Base-by-base conservation (phyloP, 257 asterid genomes). In the Przewalskia tangutica region DNA sequence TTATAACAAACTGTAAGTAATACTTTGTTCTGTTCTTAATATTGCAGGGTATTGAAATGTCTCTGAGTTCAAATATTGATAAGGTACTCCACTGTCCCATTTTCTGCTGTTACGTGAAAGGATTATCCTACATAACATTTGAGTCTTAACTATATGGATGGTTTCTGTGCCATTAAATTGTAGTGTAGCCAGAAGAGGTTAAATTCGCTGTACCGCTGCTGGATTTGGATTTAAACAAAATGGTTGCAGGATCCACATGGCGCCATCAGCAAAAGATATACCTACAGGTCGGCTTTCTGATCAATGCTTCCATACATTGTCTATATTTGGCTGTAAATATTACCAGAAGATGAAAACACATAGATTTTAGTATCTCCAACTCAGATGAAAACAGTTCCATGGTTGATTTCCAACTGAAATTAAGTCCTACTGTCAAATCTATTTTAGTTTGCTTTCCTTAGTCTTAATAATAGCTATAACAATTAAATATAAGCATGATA, bases 111-210 rank as follows among this genome's bases (percentile, higher is more conserved):
- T 48, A 11, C 63, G 34, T 81, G n/a, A 83, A 82, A 79, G 51
- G 48, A 67, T 48, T 73, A 34, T 82, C 53, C 44, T 75, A 82
- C 68, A 77, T 40, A 79, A 63, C 81, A 40, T 60, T 50, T n/a
- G 58, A 77, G 79, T 81, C 82, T 85, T 86, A 86, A 88, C 85
- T 73, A 77, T 53, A 54, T 40, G 76, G 66, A 60, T 88, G 88
- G 86, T 83, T 62, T 44, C 82, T 86, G 84, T 86, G 82, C 92
- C 91, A 82, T 86, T 90, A 75, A 67, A 83, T 88, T 87, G 84
- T 87, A 85, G 88, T 68, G 90, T 91, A 93, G 98, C 91, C 93
- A 23, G 97, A 91, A 84, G 99, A 96, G 94, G 99, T 90, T 55
- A 94, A 91, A 83, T 94, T 96, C 88, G 91, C 97, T 6, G 91